Evolutionary conservation across 108 stramenopile genomes (phyloP).

Genomic region (Chaetoceros tenuissimus): DNA sequence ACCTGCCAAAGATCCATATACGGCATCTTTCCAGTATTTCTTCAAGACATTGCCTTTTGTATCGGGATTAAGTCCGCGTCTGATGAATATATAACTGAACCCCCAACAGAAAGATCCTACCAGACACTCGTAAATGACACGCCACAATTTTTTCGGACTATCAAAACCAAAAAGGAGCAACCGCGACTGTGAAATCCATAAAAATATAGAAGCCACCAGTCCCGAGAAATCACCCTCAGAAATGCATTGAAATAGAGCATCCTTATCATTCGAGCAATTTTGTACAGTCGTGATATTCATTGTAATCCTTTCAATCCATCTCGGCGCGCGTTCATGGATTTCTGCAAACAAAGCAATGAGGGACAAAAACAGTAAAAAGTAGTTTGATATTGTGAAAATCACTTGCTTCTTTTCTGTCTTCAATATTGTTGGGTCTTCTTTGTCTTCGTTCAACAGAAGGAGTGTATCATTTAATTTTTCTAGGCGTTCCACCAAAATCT

Average conservation of each 20-base stretch:
- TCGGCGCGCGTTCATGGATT: conserved; percentile 68
- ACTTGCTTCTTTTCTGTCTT: conserved; percentile 69
- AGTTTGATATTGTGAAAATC: conserved; percentile 65
- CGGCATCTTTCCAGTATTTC: conserved; percentile 88
- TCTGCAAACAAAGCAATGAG: conserved; percentile 77
- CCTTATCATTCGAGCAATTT: conserved; percentile 69
- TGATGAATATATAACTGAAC: conserved; percentile 70
- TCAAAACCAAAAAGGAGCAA: conserved; percentile 85
- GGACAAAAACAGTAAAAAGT: conserved; percentile 71
- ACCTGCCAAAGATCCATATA: conserved; percentile 84
- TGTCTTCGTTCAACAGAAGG: conserved; percentile 7
- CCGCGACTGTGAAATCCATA: conserved; percentile 64
- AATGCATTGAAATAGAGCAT: conserved; percentile 65
- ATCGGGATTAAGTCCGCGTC: conserved; percentile 81
- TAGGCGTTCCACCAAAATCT: conserved; percentile 24
- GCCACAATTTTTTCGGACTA: conserved; percentile 69
- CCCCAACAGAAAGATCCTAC: conserved; percentile 84
- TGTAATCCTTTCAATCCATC: conserved; percentile 58
- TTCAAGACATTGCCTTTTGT: conserved; percentile 58
- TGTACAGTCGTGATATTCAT: conserved; percentile 69
- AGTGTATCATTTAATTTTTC: conserved; percentile 33
- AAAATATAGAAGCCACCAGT: conserved; percentile 59
- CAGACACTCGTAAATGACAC: conserved; percentile 73
- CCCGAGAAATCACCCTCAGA: conserved; percentile 74
- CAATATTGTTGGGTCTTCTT: not conserved